These are phyloP conservation scores for Fraxinus pennsylvanica DNA, from an alignment of 257 asterid genomes.

Conservation along the genomic window DNA sequence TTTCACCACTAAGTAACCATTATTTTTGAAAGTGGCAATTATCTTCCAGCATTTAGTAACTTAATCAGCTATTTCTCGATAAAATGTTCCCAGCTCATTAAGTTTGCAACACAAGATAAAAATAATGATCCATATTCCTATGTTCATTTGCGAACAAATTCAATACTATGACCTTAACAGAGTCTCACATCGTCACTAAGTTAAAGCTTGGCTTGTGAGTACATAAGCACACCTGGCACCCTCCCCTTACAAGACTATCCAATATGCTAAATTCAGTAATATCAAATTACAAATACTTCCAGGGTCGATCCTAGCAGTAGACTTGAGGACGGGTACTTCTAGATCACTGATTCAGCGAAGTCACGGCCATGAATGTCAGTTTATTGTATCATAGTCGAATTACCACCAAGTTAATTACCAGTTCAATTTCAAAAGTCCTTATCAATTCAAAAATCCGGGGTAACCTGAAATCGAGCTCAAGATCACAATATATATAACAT, in stretches of 20 bases:
- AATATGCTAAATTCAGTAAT: background rate
- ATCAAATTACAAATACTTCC: background rate
- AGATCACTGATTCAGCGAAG: background rate
- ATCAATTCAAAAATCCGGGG: background rate
- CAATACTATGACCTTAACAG: background rate
- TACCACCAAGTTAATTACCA: background rate
- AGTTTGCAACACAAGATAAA: background rate
- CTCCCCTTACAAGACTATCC: background rate
- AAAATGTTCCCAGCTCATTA: background rate
- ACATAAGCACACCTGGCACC: background rate
- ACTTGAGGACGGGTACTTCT: background rate
- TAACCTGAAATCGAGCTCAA: background rate
- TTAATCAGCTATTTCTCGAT: background rate
- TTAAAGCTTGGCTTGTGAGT: background rate
- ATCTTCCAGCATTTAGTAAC: background rate
- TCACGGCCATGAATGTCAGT: background rate
- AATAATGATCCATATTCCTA: background rate
- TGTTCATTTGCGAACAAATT: background rate
- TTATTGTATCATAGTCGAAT: background rate
- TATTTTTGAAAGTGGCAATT: too few relatives aligned
- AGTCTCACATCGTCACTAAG: background rate
- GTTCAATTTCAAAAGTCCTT: background rate
- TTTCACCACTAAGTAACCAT: background rate
- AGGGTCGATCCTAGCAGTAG: background rate
- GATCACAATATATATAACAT: background rate